Percentiles rank a stretch among this genome's conserved stretches.
These are phyloP conservation scores for Debaryomyces sp. DNA, from an alignment of 1,139 yeast species.

Conservation along the genomic window DNA sequence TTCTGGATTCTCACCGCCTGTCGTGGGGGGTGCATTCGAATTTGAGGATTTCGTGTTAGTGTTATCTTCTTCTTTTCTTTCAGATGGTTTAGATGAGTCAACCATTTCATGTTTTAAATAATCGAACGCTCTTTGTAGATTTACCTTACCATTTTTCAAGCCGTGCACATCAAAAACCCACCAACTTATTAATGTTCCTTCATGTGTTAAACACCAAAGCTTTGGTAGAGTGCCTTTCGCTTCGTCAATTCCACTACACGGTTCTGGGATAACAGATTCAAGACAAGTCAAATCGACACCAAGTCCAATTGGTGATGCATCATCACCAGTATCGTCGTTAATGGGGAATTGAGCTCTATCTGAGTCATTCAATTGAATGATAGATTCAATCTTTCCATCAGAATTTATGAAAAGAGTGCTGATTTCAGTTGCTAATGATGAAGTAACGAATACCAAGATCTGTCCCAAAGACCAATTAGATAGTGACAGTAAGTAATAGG, in stretches of 20 bases:
- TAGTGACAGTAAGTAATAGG: conserved; percentile 49
- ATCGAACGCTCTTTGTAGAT: conserved; percentile 22
- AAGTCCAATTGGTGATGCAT: conserved; percentile 71
- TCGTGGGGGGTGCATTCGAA: neutral
- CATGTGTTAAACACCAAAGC: conserved; percentile 60
- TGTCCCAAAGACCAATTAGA: conserved; percentile 43
- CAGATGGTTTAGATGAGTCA: neutral
- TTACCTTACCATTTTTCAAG: conserved; percentile 32
- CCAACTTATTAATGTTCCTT: conserved; percentile 67
- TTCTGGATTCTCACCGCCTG: neutral
- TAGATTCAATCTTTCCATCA: conserved; percentile 20
- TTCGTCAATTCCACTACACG: conserved; percentile 60
- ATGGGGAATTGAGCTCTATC: conserved; percentile 74
- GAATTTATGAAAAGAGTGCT: conserved; percentile 39
- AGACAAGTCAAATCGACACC: conserved; percentile 57
- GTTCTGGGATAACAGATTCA: conserved; percentile 45
- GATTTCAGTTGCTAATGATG: conserved; percentile 67
- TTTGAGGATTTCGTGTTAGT: neutral
- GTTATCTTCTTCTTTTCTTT: neutral
- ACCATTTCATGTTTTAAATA: neutral
- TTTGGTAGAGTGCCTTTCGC: conserved; percentile 61
- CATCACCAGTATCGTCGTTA: conserved; percentile 63
- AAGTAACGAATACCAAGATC: conserved; percentile 47
- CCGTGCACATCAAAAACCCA: conserved; percentile 60
- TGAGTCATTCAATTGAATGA: conserved; percentile 62